A percentile compares a stretch with the other conserved stretches of the same genome.
Conservation (phyloP, 371 early-diverging fungal species). For the Dichotomocladium elegans region DNA sequence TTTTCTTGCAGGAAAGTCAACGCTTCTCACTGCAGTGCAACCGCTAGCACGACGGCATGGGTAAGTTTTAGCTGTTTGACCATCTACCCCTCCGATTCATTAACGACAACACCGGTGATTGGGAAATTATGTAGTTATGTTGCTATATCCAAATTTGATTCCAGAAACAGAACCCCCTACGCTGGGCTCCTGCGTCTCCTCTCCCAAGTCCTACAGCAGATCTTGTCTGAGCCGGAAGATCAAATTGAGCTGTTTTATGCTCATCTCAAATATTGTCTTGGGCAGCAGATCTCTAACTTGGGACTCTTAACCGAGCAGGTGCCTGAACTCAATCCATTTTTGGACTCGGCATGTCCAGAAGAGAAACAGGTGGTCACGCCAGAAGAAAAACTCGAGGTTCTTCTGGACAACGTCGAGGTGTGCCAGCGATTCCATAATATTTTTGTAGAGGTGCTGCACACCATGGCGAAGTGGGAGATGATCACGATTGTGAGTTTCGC, state of each 20-base stretch:
- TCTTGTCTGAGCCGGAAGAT: slow-evolving; percentile 38
- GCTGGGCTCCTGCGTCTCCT: slow-evolving; percentile 34
- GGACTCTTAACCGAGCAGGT: slow-evolving; percentile 29
- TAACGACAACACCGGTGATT: not conserved
- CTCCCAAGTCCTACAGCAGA: slow-evolving; percentile 41
- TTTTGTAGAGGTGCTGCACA: slow-evolving; percentile 38
- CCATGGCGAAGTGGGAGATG: slow-evolving; percentile 38
- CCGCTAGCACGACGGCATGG: slow-evolving; percentile 35
- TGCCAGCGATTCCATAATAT: slow-evolving; percentile 36
- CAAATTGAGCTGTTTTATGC: slow-evolving; percentile 31
- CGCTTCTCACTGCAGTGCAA: slow-evolving; percentile 33
- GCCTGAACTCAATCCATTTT: slow-evolving; percentile 33
- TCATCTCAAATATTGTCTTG: slow-evolving; percentile 28
- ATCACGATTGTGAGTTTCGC: slow-evolving; percentile 32
- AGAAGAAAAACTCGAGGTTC: slow-evolving; percentile 6
- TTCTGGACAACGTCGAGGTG: slow-evolving; percentile 35
- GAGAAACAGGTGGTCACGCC: not conserved
- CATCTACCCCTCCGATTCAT: too few species aligned
- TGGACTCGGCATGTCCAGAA: slow-evolving; percentile 8
- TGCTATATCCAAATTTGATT: slow-evolving; percentile 36
- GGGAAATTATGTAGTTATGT: slow-evolving; percentile 27
- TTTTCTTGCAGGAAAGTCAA: slow-evolving; percentile 32
- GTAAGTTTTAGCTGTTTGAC: too few species aligned
- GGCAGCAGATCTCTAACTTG: slow-evolving; percentile 34
- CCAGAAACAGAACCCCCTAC: slow-evolving; percentile 36